These are phyloP conservation scores for Solanum phureja DNA, from an alignment of 257 asterid genomes.

Conservation along the genomic window DNA sequence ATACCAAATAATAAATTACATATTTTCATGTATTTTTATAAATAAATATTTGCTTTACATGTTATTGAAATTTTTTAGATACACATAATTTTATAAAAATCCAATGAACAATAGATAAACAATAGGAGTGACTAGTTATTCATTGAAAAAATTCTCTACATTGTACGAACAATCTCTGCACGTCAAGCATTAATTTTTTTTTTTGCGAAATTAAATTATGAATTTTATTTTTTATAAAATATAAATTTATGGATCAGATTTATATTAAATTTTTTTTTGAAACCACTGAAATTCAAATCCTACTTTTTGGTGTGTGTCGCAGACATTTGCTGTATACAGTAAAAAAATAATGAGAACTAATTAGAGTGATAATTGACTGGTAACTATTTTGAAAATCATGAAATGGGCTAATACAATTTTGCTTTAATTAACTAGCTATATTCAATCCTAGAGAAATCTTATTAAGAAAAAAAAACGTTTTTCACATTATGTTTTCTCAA, in stretches of 20 bases:
- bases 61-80: not conserved
- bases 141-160: not conserved
- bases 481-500: not conserved
- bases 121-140: not conserved
- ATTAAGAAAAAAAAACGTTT: not conserved
- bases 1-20: not conserved
- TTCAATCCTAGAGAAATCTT: not conserved
- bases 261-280: not conserved
- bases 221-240: too few species aligned
- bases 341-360: not conserved
- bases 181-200: rapidly evolving
- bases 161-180: not conserved
- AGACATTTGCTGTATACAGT: not conserved
- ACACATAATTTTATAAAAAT: not conserved
- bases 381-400: not conserved
- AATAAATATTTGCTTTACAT: too few species aligned
- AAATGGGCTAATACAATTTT: not conserved
- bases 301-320: not conserved
- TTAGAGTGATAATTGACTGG: not conserved
- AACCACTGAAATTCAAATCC: not conserved
- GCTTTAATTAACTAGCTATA: not conserved
- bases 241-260: too few species aligned
- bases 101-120: not conserved
- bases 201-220: not conserved
- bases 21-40: too few species aligned